Evolutionary conservation across 2,329 filamentous ascomycete genomes (phyloP).

Genomic region (Neofusicoccum cordaticola): DNA sequence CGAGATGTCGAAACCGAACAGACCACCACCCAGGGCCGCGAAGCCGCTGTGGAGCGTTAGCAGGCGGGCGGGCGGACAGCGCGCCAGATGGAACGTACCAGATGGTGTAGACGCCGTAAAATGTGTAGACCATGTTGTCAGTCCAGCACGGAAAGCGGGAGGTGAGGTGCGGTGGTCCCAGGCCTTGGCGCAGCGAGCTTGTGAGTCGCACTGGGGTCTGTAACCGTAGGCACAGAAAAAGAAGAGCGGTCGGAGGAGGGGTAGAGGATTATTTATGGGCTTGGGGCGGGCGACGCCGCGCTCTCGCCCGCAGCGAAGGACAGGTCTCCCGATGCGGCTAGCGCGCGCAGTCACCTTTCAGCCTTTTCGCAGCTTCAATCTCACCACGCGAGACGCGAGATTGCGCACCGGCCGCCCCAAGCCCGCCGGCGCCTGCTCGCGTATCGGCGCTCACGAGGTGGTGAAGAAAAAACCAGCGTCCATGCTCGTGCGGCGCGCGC

Average conservation of each 20-base stretch:
- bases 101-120: constrained; percentile 53
- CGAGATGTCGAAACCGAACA: constrained; percentile 56
- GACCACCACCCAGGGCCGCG: neutral
- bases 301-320: neutral
- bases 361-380: neutral
- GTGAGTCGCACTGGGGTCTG: neutral
- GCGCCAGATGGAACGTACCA: constrained; percentile 55
- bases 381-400: neutral
- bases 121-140: constrained; percentile 6
- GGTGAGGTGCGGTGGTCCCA: neutral
- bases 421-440: neutral
- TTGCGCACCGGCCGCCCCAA: neutral
- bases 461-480: neutral
- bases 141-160: neutral
- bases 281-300: neutral
- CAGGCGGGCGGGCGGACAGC: constrained; percentile 39
- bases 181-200: neutral
- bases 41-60: neutral
- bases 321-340: neutral
- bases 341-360: neutral
- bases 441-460: neutral
- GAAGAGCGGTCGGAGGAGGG: neutral
- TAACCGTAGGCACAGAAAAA: neutral
- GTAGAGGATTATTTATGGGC: constrained; percentile 12
- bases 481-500: neutral